phyloP scores from a whole-genome alignment of 2,329 filamentous ascomycete genomes.

The Aspergillus sojae region DNA sequence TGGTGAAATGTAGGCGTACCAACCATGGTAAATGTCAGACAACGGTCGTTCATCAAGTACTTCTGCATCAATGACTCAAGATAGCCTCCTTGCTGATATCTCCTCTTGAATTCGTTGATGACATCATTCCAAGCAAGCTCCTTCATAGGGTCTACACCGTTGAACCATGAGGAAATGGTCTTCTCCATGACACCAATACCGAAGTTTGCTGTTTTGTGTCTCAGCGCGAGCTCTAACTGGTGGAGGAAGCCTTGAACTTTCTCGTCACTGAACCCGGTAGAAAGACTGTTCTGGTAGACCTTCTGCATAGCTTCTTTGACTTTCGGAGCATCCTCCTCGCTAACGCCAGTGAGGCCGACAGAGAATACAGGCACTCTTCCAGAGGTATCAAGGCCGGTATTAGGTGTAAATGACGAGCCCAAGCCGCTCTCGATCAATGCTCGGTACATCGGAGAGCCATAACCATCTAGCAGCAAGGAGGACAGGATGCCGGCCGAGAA shows the following conservation, averaged over 20 bases:
- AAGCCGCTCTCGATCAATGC: constrained; percentile 86
- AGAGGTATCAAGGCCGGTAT: constrained; percentile 85
- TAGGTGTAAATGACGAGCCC: constrained; percentile 91
- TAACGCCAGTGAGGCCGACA: constrained; percentile 86
- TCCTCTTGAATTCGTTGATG: constrained; percentile 76
- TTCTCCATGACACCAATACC: constrained; percentile 88
- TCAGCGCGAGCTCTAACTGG: constrained; percentile 87
- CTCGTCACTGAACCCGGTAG: constrained; percentile 80
- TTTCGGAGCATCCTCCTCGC: constrained; percentile 73
- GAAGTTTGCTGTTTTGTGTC: constrained; percentile 96
- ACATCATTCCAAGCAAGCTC: constrained; percentile 90
- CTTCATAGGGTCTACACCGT: constrained; percentile 89
- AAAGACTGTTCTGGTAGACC: constrained; percentile 69
- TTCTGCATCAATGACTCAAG: constrained; percentile 84
- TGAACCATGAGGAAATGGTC: constrained; percentile 91
- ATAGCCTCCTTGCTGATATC: constrained; percentile 75
- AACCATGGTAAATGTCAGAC: constrained; percentile 90
- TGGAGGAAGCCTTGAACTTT: constrained; percentile 95
- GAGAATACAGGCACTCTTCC: constrained; percentile 82
- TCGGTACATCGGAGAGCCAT: constrained; percentile 89
- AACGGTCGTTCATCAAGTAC: constrained; percentile 85
- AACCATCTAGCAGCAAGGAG: constrained; percentile 86
- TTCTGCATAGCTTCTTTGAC: constrained; percentile 74
- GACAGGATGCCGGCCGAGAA: constrained; percentile 84
- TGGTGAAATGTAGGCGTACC: constrained; percentile 76